Evolutionary conservation across 345 rosid species (phyloP).

Genomic region (Ailanthus altissimus): DNA sequence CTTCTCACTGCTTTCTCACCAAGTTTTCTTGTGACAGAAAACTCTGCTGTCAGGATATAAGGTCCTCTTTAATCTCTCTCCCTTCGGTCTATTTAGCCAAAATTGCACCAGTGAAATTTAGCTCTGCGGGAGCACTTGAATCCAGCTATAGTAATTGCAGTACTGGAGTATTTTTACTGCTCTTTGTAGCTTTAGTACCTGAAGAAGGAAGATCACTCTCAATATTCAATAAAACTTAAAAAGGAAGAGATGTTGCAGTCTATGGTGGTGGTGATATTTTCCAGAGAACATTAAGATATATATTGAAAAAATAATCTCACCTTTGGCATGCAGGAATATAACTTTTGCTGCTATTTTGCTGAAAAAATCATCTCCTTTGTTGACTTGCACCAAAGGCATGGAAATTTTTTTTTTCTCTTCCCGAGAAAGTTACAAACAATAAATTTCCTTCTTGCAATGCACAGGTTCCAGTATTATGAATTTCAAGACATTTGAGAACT

Average conservation of each 20-base stretch:
- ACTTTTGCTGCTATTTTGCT: not conserved
- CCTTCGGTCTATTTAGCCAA: not conserved
- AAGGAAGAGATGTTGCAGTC: slow-evolving; percentile 4
- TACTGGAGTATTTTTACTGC: not conserved
- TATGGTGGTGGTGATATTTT: not conserved
- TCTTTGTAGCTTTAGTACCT: slow-evolving; percentile 17
- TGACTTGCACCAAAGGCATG: slow-evolving; percentile 4
- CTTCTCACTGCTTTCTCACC: not conserved
- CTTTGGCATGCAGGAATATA: slow-evolving; percentile 6
- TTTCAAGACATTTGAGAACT: slow-evolving; percentile 17
- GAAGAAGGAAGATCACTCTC: not conserved
- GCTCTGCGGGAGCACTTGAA: not conserved
- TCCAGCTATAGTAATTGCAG: not conserved
- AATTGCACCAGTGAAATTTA: not conserved
- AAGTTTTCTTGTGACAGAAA: slow-evolving; percentile 15
- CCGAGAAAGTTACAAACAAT: slow-evolving; percentile 22
- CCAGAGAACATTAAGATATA: not conserved
- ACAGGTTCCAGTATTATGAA: not conserved
- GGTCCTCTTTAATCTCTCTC: slow-evolving; percentile 1
- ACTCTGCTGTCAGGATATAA: not conserved
- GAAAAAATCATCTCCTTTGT: slow-evolving; percentile 1
- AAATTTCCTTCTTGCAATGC: slow-evolving; percentile 7
- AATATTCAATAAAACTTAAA: not conserved
- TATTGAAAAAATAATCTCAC: not conserved
- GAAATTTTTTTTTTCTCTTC: slow-evolving; percentile 20